Conservation (phyloP, 1,284 basidiomycete species). For the Dichomitus squalens region DNA sequence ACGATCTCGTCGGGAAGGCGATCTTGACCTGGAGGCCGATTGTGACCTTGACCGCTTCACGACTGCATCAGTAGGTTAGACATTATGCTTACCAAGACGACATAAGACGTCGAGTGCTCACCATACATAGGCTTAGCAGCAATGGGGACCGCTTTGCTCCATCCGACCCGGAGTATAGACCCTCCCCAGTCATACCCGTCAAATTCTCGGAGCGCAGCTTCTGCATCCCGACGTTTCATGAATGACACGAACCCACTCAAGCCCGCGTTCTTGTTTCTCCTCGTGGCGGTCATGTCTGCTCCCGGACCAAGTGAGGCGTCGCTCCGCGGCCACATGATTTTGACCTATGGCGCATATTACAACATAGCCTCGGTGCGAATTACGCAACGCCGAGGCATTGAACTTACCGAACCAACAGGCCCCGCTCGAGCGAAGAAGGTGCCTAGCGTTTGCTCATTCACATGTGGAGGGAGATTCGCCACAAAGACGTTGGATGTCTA, state of each 20-base stretch:
- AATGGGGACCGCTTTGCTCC: slow-evolving; percentile 94
- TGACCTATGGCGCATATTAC: slow-evolving; percentile 62
- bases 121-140: slow-evolving; percentile 81
- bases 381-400: background rate
- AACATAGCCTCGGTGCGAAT: background rate
- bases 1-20: slow-evolving; percentile 32
- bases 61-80: slow-evolving; percentile 27
- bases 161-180: slow-evolving; percentile 81
- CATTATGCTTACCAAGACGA: background rate
- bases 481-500: slow-evolving; percentile 96
- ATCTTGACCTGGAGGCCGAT: slow-evolving; percentile 24
- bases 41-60: slow-evolving; percentile 29
- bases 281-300: slow-evolving; percentile 70
- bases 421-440: slow-evolving; percentile 59
- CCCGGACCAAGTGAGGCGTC: slow-evolving; percentile 68
- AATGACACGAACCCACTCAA: slow-evolving; percentile 95
- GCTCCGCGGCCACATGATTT: slow-evolving; percentile 94
- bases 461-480: slow-evolving; percentile 83
- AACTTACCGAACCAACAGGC: slow-evolving; percentile 65
- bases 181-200: slow-evolving; percentile 95
- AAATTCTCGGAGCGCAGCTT: slow-evolving; percentile 81
- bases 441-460: slow-evolving; percentile 84
- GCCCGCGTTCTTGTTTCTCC: slow-evolving; percentile 68
- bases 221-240: slow-evolving; percentile 92
- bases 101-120: slow-evolving; percentile 39